Evolutionary conservation across 164 flowering plant genomes (phyloP).

Genomic region (Liriodendron chinense): DNA sequence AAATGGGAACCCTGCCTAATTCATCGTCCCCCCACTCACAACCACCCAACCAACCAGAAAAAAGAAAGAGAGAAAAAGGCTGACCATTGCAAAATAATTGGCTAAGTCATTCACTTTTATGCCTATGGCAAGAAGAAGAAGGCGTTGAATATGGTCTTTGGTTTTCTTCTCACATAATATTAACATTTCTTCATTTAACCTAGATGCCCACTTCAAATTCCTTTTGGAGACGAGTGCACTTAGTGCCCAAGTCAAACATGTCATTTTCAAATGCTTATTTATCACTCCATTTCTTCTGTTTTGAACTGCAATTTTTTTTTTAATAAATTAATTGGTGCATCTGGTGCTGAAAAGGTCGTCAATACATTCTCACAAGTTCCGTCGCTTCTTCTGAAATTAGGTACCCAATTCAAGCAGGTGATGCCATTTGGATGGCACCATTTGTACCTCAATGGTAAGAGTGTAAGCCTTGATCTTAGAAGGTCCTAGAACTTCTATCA

Average conservation of each 20-base stretch:
- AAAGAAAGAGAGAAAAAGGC: too few species aligned
- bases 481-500: neutral
- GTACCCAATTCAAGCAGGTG: constrained; percentile 96
- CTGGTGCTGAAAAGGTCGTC: neutral
- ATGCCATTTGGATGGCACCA: constrained; percentile 99
- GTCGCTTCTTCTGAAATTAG: constrained; percentile 25
- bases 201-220: neutral
- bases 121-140: too few species aligned
- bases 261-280: too few species aligned
- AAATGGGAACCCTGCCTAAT: too few species aligned
- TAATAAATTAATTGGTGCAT: neutral
- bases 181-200: neutral
- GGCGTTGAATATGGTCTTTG: too few species aligned
- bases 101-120: too few species aligned
- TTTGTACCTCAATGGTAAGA: constrained; percentile 97
- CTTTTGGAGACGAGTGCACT: too few species aligned
- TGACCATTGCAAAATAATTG: too few species aligned
- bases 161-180: neutral
- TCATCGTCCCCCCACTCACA: too few species aligned
- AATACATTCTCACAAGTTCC: neutral
- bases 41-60: too few species aligned
- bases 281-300: neutral
- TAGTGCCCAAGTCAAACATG: neutral
- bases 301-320: neutral
- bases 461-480: neutral